A percentile compares a stretch with the other conserved stretches of the same genome.
Conservation (phyloP, 2,329 filamentous ascomycete species). For the Purpureocillium lavendulum region DNA sequence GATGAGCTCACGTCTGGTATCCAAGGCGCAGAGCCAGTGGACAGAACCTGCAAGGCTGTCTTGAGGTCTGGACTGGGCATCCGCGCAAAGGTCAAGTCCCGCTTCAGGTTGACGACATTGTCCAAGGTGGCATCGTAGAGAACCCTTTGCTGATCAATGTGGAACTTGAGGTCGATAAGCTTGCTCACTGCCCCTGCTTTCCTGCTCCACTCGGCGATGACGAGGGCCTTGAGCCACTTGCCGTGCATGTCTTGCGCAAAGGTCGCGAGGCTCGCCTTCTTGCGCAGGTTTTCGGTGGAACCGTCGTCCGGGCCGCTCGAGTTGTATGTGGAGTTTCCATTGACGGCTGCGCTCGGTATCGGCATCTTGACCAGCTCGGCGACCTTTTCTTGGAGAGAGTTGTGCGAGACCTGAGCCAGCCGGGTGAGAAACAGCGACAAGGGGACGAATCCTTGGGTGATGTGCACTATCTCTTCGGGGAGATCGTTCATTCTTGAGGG, state of each 20-base stretch:
- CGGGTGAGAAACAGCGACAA: slow-evolving; percentile 68
- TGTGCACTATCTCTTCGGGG: slow-evolving; percentile 58
- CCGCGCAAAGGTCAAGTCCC: slow-evolving; percentile 62
- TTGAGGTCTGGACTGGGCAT: slow-evolving; percentile 85
- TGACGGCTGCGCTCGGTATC: slow-evolving; percentile 38
- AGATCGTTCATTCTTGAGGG: slow-evolving; percentile 42
- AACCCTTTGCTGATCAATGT: slow-evolving; percentile 56
- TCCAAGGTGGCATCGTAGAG: slow-evolving; percentile 53
- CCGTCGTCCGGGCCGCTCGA: slow-evolving; percentile 40
- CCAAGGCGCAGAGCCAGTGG: slow-evolving; percentile 67
- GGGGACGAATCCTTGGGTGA: slow-evolving; percentile 68
- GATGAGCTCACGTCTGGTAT: slow-evolving; percentile 61
- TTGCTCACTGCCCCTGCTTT: slow-evolving; percentile 72
- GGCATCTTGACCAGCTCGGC: slow-evolving; percentile 62
- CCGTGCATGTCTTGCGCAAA: slow-evolving; percentile 74
- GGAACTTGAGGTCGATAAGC: slow-evolving; percentile 77
- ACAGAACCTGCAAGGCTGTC: slow-evolving; percentile 78
- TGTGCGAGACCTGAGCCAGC: slow-evolving; percentile 76
- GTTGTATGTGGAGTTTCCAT: slow-evolving; percentile 35
- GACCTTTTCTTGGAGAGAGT: slow-evolving; percentile 64
- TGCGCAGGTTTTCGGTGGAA: slow-evolving; percentile 59
- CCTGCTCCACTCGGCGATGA: slow-evolving; percentile 84
- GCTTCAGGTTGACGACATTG: slow-evolving; percentile 63
- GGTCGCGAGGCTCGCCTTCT: slow-evolving; percentile 67
- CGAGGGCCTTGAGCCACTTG: slow-evolving; percentile 87